Percentiles rank a stretch among this genome's conserved stretches.
Evolutionary conservation across 352 stramenopile genomes (phyloP).

Genomic region (Globisporangium cystogenes): DNA sequence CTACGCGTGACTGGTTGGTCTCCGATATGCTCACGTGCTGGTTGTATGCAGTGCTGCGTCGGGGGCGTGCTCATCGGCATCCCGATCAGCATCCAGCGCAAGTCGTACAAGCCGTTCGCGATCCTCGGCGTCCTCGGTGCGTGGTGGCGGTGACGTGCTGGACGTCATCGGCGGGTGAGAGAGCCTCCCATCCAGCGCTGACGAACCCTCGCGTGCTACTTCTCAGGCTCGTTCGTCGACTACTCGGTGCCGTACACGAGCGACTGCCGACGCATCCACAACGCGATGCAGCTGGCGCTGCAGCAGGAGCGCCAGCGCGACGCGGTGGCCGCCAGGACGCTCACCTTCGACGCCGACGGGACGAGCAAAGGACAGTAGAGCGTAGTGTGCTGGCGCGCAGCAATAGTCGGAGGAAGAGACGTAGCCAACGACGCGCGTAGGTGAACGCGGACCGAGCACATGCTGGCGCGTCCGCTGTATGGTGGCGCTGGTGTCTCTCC

Average conservation of each 20-base stretch:
- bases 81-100: constrained; percentile 76
- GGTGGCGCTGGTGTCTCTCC: background rate
- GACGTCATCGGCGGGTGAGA: too few relatives aligned
- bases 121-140: constrained; percentile 69
- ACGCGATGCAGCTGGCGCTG: constrained; percentile 63
- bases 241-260: constrained; percentile 82
- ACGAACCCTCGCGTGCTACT: background rate
- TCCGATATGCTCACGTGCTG: too few relatives aligned
- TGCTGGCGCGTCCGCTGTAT: background rate
- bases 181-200: too few relatives aligned
- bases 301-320: constrained; percentile 55
- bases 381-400: background rate
- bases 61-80: constrained; percentile 76
- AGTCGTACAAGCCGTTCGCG: constrained; percentile 76
- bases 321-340: constrained; percentile 4
- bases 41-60: constrained; percentile 51
- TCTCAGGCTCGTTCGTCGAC: constrained; percentile 74
- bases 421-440: background rate
- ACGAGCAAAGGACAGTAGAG: constrained; percentile 1
- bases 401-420: background rate
- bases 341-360: constrained; percentile 6
- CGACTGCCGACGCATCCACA: constrained; percentile 77
- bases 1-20: too few relatives aligned
- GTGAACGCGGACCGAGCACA: background rate
- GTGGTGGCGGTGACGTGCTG: too few relatives aligned